Percentiles rank a stretch among this genome's conserved stretches.
phyloP scores from a whole-genome alignment of 176 grass and related monocot species.

The Echinochloa phyllopogon region DNA sequence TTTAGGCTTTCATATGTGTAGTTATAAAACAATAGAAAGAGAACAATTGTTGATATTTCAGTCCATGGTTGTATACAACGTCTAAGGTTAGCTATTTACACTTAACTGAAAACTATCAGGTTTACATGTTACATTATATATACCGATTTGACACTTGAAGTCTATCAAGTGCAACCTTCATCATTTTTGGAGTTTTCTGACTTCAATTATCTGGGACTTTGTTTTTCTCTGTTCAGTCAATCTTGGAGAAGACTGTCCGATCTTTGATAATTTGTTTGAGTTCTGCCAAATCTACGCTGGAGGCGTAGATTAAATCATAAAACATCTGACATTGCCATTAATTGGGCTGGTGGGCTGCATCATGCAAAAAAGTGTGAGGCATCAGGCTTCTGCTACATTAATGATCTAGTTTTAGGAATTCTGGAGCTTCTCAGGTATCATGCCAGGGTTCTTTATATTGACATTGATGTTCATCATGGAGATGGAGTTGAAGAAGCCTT shows the following conservation, averaged over 20 bases:
- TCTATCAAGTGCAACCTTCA: not conserved
- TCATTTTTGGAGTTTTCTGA: constrained; percentile 13
- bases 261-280: constrained; percentile 98
- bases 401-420: constrained; percentile 97
- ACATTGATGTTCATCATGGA: constrained; percentile 99
- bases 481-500: constrained; percentile 99
- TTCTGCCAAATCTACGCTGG: constrained; percentile 99
- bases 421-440: constrained; percentile 95
- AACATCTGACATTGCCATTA: constrained; percentile 91
- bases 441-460: constrained; percentile 97
- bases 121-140: constrained; percentile 20
- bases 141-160: constrained; percentile 14
- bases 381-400: constrained; percentile 98
- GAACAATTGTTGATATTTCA: not conserved
- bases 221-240: constrained; percentile 66
- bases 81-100: constrained; percentile 15
- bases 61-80: constrained; percentile 10
- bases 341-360: constrained; percentile 96
- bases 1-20: not conserved
- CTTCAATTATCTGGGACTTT: constrained; percentile 12
- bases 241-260: constrained; percentile 95
- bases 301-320: constrained; percentile 90
- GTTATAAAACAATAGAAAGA: constrained; percentile 33
- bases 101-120: not conserved
- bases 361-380: constrained; percentile 95